These are phyloP conservation scores for Tagetes erecta DNA, from an alignment of 129 eudicot species.

Conservation along the genomic window DNA sequence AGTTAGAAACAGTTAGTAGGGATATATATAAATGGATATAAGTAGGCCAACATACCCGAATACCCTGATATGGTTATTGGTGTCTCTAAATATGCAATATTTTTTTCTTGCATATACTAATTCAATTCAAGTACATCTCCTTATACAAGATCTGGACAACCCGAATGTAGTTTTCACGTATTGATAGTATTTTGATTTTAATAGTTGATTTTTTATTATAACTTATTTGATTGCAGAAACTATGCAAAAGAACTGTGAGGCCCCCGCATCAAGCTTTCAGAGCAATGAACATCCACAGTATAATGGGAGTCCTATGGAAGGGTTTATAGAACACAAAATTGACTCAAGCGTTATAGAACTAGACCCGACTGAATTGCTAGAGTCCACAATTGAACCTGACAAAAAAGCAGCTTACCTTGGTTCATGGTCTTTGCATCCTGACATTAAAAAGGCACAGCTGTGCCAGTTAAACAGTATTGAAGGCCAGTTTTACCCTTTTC, in stretches of 20 bases:
- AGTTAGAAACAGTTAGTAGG: too few species aligned
- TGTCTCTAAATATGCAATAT: too few species aligned
- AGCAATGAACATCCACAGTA: conserved; percentile 44
- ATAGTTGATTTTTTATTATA: not conserved
- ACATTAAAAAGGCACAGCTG: conserved; percentile 35
- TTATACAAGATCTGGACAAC: too few species aligned
- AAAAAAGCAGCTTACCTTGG: conserved; percentile 34
- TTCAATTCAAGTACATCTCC: too few species aligned
- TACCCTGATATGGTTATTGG: too few species aligned
- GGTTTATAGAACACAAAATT: conserved; percentile 27
- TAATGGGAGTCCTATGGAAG: conserved; percentile 44
- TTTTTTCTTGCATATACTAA: too few species aligned
- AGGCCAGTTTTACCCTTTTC: conserved; percentile 54
- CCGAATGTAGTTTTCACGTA: too few species aligned
- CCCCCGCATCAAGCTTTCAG: conserved; percentile 56
- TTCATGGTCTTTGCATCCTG: conserved; percentile 53
- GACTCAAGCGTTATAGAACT: conserved; percentile 42
- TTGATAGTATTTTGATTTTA: not conserved
- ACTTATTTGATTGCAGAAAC: conserved; percentile 42
- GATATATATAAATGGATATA: too few species aligned
- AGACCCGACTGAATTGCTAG: conserved; percentile 35
- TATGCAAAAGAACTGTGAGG: conserved; percentile 66
- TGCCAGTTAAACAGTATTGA: conserved; percentile 49
- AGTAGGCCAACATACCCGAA: too few species aligned
- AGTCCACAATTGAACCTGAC: conserved; percentile 43